Conservation (phyloP, 2,329 filamentous ascomycete species). For the Stenocarpella maydis region DNA sequence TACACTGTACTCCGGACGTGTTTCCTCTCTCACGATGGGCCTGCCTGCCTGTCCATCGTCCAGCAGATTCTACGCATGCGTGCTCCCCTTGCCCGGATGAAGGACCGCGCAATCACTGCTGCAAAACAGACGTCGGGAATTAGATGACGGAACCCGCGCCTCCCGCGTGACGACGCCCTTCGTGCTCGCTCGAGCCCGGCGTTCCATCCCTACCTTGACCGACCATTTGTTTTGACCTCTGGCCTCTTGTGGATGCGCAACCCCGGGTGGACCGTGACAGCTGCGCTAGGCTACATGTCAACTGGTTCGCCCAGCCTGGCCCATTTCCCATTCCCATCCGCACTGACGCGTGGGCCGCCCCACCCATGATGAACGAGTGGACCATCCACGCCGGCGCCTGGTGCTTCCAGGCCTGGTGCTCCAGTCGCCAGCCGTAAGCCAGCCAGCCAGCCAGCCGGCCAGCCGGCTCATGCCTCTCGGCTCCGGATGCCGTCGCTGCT, state of each 20-base stretch:
- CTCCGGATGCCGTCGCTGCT: constrained; percentile 13
- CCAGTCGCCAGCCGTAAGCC: not conserved
- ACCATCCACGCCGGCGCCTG: constrained; percentile 14
- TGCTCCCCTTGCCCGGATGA: not conserved
- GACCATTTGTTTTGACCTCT: constrained; percentile 21
- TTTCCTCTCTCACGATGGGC: not conserved
- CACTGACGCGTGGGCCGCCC: constrained; percentile 1
- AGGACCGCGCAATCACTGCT: too few species aligned
- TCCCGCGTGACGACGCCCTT: not conserved
- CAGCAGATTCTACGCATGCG: not conserved
- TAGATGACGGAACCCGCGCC: constrained; percentile 18
- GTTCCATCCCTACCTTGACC: constrained; percentile 10
- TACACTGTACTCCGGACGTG: not conserved
- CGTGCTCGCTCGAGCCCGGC: not conserved
- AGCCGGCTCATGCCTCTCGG: not conserved
- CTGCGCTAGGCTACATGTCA: constrained; percentile 20
- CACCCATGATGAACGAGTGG: not conserved
- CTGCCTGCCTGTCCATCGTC: not conserved
- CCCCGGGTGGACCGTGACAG: constrained; percentile 24
- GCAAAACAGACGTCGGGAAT: not conserved
- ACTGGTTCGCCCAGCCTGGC: constrained; percentile 19
- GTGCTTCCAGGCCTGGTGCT: not conserved
- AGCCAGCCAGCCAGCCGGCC: not conserved
- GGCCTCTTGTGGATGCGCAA: constrained; percentile 18
- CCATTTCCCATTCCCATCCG: not conserved